phyloP scores from a whole-genome alignment of 179 eudicot species.

The Silene vulgaris region DNA sequence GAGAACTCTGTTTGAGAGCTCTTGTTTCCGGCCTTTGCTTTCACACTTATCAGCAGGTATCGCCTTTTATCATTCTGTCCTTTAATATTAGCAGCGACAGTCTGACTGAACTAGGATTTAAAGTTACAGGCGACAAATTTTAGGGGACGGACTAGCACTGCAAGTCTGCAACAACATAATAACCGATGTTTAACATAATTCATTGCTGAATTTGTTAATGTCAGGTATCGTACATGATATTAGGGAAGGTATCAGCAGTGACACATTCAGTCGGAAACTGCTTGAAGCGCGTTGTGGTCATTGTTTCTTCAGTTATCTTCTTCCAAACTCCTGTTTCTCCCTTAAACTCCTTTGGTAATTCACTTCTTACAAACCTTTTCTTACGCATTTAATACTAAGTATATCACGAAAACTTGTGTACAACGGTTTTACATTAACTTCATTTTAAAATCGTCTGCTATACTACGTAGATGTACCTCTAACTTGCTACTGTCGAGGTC shows the following conservation, averaged over 20 bases:
- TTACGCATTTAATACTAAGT: neutral
- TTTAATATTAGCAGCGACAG: neutral
- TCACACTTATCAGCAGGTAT: slow-evolving; percentile 87
- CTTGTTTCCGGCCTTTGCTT: slow-evolving; percentile 74
- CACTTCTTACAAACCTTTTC: neutral
- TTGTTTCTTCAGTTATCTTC: slow-evolving; percentile 66
- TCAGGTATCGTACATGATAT: slow-evolving; percentile 75
- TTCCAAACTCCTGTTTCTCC: slow-evolving; percentile 66
- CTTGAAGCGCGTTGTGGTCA: slow-evolving; percentile 80
- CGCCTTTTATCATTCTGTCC: neutral
- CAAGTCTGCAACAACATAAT: neutral
- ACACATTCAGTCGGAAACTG: slow-evolving; percentile 82
- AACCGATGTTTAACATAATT: neutral
- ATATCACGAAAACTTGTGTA: too few species aligned
- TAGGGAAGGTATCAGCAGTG: slow-evolving; percentile 73
- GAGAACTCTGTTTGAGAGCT: slow-evolving; percentile 51
- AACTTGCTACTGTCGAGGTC: too few species aligned
- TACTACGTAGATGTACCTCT: too few species aligned
- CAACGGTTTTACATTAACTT: too few species aligned
- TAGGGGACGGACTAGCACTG: neutral
- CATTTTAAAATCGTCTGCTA: too few species aligned
- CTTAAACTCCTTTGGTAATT: slow-evolving; percentile 54
- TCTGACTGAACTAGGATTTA: neutral
- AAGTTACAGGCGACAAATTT: neutral
- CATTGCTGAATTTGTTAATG: neutral